Base-by-base conservation (phyloP, 139 green algal genomes). In the Micractinium sp. region DNA sequence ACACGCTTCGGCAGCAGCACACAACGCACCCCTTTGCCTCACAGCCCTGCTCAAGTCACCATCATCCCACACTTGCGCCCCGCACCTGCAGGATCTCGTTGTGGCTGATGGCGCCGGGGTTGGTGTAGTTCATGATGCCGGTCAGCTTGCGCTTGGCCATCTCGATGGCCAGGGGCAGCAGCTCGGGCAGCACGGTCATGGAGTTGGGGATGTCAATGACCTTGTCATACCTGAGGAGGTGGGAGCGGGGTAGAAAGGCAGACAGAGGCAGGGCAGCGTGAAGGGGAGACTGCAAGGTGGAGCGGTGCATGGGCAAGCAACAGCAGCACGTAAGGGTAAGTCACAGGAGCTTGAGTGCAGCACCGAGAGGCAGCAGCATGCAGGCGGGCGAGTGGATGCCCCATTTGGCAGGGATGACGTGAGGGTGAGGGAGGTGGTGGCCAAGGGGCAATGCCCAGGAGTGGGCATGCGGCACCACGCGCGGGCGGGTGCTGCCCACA, bases 101-200 rank as follows among this genome's bases (percentile, higher is more conserved):
- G 92, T 99, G 98, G 91, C 94, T 98, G 92, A 99, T 95, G 74
- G 94, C 94, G 2, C 98, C 98, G 25, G 98, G 98, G 94, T 99
- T 99, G 83, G 98, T 99, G 94, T 96, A 99, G 95, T 99, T 99
- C 95, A 99, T 98, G 92, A 99, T 97, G 86, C 96, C 97, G 13
- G 95, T 98, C 79, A 98, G 93, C 56, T 94, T 93, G 76, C 97
- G 93, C 91, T 95, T 47, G 41, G 94, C 27, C 78, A 84, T 84
- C 78, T 84, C 78, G 5, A 84, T 67, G 15, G 41, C 29, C 78
- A 84, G 53, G 0, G 78, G 78, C 78, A 84, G 78, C 78, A 84
- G 78, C 78, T 99, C 98, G 33, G 97, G 96, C 89, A 99, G 94
- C 78, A 99, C 96, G 25, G 98, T 99, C 98, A 99, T 99, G 77